Evolutionary conservation across 192 early-diverging fungal genomes (phyloP), one percentile per base, ranked within the genome.

Genomic region (Nowakowskiella sp.): DNA sequence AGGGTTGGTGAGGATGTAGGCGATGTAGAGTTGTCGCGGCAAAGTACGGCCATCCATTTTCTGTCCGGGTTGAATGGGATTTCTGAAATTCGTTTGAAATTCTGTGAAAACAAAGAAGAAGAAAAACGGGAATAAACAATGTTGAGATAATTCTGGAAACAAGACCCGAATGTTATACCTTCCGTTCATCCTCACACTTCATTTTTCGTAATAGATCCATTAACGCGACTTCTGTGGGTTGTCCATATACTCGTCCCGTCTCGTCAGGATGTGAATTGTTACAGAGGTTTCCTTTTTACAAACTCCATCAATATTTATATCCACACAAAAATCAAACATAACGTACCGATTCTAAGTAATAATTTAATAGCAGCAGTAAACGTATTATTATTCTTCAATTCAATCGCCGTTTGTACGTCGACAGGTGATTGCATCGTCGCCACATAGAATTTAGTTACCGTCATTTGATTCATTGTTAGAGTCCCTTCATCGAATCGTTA

Each of bases 401-500:
- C 53, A 55, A 59, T 36, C 57, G 60, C 24, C 62, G 69, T 53
- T 22, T 67, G 49, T n/a, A 72, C 53, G 46, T 78, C 66, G 63
- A 66, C 4, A 44, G 9, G 64, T 73, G 61, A 61, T 61, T 2
- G 68, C 57, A 4, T 67, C 49, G 60, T 48, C 2, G 49, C 32
- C 4, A 90, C 87, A 60, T 86, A 93, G 4, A 90, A 51, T 28
- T 87, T 85, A 42, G 85, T 87, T 26, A 91, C 85, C 9, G 92
- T 89, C 94, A 96, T 94, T 61, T 86, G 82, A 73, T 96, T 96
- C 67, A 90, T 75, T 1, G 94, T 98, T 58, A 98, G 63, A 1
- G 94, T 98, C 23, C 92, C 84, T 29, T 39, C 2, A 7, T 27
- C 51, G 22, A 4, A 4, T 51, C 28, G 9, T 25, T 68, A 2